phyloP scores from a whole-genome alignment of 164 flowering plant species.

The Umbellularia californica region DNA sequence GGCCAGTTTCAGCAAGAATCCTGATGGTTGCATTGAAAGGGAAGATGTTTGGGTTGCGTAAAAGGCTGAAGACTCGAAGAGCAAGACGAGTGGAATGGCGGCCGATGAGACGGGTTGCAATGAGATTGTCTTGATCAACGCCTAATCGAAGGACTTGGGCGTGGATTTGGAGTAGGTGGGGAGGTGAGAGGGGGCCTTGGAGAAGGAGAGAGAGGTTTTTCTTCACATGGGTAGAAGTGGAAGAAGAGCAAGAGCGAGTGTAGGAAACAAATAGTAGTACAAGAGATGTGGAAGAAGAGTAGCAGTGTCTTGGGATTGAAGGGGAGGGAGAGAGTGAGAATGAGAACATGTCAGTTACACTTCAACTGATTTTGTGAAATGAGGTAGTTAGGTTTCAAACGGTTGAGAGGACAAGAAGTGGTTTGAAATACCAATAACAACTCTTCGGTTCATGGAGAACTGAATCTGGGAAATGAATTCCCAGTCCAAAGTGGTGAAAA shows the following conservation, averaged over 20 bases:
- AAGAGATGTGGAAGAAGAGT: too few species aligned
- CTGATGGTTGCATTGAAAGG: conserved; percentile 59
- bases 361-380: too few species aligned
- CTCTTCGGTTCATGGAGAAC: too few species aligned
- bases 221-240: neutral
- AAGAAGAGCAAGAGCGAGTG: conserved; percentile 6
- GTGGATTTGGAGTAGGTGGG: conserved; percentile 60
- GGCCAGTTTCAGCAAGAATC: conserved; percentile 37
- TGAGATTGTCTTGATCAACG: conserved; percentile 48
- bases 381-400: too few species aligned
- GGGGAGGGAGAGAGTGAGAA: too few species aligned
- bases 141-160: conserved; percentile 35
- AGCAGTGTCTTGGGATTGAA: too few species aligned
- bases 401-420: too few species aligned
- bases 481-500: too few species aligned
- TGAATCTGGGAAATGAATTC: too few species aligned
- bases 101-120: conserved; percentile 62
- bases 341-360: too few species aligned
- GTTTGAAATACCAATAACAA: too few species aligned
- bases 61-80: conserved; percentile 34
- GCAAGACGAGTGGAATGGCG: conserved; percentile 44
- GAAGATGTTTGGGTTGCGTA: conserved; percentile 48
- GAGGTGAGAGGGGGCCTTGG: conserved; percentile 34
- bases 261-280: neutral
- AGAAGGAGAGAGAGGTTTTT: conserved; percentile 32